Base-by-base conservation (phyloP, 2,329 filamentous ascomycete species). In the Colletotrichum cordylinicola region DNA sequence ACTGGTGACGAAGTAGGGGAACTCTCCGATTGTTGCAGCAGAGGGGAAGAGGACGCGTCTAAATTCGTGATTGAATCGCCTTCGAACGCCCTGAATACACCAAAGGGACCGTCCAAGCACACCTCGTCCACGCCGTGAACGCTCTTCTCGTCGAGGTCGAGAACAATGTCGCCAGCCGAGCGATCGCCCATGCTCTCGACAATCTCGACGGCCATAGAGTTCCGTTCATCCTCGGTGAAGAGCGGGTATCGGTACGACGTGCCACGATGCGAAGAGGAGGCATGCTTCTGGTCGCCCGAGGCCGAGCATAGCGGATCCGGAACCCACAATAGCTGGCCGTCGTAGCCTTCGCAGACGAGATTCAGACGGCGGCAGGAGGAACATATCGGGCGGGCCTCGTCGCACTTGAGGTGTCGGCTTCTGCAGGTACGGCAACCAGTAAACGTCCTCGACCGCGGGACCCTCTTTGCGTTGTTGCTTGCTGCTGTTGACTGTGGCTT, bases 341-440 rank as follows among this genome's bases (percentile, higher is more conserved):
- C 82, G 70, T 88, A 88, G 0, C 86, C 86, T 29, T 82, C 83
- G 68, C 86, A 88, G 0, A 65, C 29, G 1, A 87, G 70, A 1
- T 83, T 82, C 18, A 84, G 79, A 16, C 82, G 80, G 29, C 76
- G 75, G 71, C 87, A 88, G 48, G 83, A 83, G 2, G 80, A 80
- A 76, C 86, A 88, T 29, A 79, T 78, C 6, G 86, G 87, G 6
- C 82, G 83, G 6, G 81, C 79, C 75, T 88, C 86, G 72, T 88
- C 87, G 72, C 86, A 88, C 79, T 88, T 88, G 33, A 84, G 81
- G 77, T 88, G 86, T 16, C 87, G 83, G 68, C 78, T 82, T 21
- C 83, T 79, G 75, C 83, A 84, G 15, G 82, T 84, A 16, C 81
- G 80, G 33, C 83, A 84, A 29, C 83, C 82, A 6, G 83, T 84